Conservation (phyloP, 2,329 filamentous ascomycete species). For the Xylariaceae sp. region DNA sequence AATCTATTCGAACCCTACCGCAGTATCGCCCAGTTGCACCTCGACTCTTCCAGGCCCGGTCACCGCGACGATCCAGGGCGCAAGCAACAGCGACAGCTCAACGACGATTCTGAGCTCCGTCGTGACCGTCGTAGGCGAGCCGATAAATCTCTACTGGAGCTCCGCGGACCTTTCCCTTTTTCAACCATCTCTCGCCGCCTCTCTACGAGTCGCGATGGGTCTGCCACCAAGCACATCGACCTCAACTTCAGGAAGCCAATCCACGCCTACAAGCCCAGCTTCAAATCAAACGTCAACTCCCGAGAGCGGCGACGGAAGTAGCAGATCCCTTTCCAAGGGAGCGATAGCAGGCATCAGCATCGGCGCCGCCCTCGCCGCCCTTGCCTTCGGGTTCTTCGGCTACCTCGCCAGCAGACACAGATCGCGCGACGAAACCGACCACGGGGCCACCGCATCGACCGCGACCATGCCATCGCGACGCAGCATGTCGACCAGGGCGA, state of each 20-base stretch:
- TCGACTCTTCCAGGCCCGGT: too few relatives aligned
- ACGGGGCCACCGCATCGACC: not conserved
- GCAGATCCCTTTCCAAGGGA: not conserved
- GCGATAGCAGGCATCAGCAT: conserved; percentile 3
- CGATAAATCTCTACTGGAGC: not conserved
- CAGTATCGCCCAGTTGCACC: not conserved
- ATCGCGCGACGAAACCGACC: not conserved
- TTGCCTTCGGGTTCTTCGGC: not conserved
- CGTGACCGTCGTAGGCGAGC: too few relatives aligned
- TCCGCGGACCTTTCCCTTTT: not conserved
- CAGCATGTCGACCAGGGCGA: not conserved
- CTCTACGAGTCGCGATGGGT: not conserved
- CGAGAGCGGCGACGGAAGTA: not conserved
- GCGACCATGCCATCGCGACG: not conserved
- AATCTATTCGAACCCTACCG: not conserved
- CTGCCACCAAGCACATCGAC: not conserved
- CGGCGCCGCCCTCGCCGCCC: not conserved
- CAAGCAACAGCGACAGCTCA: too few relatives aligned
- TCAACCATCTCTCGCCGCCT: not conserved
- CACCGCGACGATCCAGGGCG: too few relatives aligned
- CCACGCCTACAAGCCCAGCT: not conserved
- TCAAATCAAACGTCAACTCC: not conserved
- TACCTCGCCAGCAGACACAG: not conserved
- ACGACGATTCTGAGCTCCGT: not conserved
- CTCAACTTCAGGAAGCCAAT: not conserved